These are phyloP conservation scores for Gynostemma pentaphyllum DNA, from an alignment of 306 rosid genomes.

Conservation along the genomic window DNA sequence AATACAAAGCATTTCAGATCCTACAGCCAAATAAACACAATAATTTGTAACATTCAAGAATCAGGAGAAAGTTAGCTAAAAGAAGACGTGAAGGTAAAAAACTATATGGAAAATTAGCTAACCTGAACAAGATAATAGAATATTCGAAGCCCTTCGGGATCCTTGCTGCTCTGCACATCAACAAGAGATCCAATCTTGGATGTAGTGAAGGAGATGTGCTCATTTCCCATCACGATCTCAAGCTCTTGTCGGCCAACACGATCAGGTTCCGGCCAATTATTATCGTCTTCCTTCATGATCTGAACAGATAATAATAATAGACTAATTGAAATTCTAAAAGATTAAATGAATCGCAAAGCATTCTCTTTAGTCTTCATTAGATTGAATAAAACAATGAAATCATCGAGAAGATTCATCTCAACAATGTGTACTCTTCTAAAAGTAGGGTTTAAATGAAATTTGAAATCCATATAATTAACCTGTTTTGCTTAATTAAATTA, in stretches of 20 bases:
- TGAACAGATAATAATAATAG: constrained; percentile 11
- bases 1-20: constrained; percentile 95
- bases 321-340: neutral
- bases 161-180: constrained; percentile 95
- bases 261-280: constrained; percentile 97
- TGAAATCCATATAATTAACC: neutral
- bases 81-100: neutral
- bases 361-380: neutral
- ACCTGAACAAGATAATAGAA: constrained; percentile 99
- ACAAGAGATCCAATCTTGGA: constrained; percentile 95
- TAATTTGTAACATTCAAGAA: neutral
- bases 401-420: neutral
- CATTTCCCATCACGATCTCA: constrained; percentile 97
- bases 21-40: constrained; percentile 34
- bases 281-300: constrained; percentile 97
- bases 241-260: constrained; percentile 93
- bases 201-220: constrained; percentile 92
- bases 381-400: neutral
- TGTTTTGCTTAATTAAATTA: neutral
- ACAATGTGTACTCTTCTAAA: neutral
- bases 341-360: neutral
- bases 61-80: neutral
- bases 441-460: neutral
- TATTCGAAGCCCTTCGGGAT: constrained; percentile 98
- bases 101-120: constrained; percentile 6